Base-by-base conservation (phyloP, 352 stramenopile species). In the Phytophthora lateralis region DNA sequence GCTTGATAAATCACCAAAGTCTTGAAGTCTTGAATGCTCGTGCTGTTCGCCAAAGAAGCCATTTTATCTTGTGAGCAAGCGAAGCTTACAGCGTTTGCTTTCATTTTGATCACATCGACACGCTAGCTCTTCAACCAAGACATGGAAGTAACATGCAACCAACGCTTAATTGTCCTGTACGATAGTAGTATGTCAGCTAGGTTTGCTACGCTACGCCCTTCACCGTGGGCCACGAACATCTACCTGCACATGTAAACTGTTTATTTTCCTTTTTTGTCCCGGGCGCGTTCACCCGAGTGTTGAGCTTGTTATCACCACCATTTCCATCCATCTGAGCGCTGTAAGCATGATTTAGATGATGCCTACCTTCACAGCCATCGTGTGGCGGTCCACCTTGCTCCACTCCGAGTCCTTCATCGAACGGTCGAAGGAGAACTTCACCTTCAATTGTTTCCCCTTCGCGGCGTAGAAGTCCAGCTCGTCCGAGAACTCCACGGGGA, bases 391-490 rank as follows among this genome's bases (percentile, higher is more conserved):
- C 39, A 82, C 59, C 69, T 92, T 92, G 63, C 50, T 76, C 64
- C 69, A 76, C 34, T 80, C 64, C n/a, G 76, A 82, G 49, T 87
- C 76, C 39, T 82, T 82, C 37, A 86, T 70, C 43, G 69, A 77
- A 35, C 79, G 80, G 44, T 89, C 75, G 56, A 88, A 90, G 15
- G 71, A 53, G 66, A 92, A 93, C 63, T 89, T 90, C 65, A 91
- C 68, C 34, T 73, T 76, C 49, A 84, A 62, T 44, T 76, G 78
- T 60, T 85, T 87, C 58, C 77, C 73, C 71, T 91, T 91, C 48
- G 86, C 63, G 15, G 82, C 79, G 43, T 84, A 75, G 53, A 87
- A 93, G 60, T 91, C 82, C 45, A 91, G 66, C 45, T 73, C 55
- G 52, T 91, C 82, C 14, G 77, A 72, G 34, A 93, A 90, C 43